These are phyloP conservation scores for Forsythia suspensa DNA, from an alignment of 257 asterid species.

Conservation along the genomic window DNA sequence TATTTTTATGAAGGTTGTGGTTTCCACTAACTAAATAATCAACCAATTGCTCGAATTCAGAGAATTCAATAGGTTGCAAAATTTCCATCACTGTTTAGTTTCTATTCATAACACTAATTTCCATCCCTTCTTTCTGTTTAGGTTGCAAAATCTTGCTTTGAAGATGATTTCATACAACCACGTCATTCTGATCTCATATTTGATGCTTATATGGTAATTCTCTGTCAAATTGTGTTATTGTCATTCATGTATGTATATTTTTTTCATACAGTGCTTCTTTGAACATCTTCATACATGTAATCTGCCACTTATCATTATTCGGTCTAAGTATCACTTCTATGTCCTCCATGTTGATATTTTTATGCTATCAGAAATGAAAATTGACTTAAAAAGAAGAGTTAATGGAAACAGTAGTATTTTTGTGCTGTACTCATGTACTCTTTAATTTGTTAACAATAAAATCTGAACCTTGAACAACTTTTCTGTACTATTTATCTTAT, in stretches of 20 bases:
- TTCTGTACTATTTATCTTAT: neutral
- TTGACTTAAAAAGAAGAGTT: neutral
- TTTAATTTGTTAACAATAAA: too few species aligned
- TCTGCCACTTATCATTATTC: neutral
- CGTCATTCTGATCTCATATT: too few species aligned
- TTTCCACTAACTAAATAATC: too few species aligned
- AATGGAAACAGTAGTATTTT: neutral
- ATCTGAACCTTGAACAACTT: too few species aligned
- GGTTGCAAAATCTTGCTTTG: conserved; percentile 88
- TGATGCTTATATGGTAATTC: too few species aligned
- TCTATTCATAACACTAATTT: neutral
- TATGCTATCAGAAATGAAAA: neutral
- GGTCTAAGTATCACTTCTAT: neutral
- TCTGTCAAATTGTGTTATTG: too few species aligned
- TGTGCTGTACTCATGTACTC: too few species aligned
- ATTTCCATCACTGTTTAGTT: neutral
- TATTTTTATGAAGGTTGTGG: too few species aligned
- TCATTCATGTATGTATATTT: conserved; percentile 40
- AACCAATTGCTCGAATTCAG: too few species aligned
- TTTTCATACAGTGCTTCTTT: conserved; percentile 77
- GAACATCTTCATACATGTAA: conserved; percentile 38
- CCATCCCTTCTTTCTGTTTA: conserved; percentile 20
- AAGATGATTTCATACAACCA: too few species aligned
- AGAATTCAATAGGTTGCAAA: too few species aligned
- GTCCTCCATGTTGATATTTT: neutral